A percentile compares a stretch with the other conserved stretches of the same genome.
phyloP scores from a whole-genome alignment of 768 basidiomycete species.

The Chlorophyllum brunneum region DNA sequence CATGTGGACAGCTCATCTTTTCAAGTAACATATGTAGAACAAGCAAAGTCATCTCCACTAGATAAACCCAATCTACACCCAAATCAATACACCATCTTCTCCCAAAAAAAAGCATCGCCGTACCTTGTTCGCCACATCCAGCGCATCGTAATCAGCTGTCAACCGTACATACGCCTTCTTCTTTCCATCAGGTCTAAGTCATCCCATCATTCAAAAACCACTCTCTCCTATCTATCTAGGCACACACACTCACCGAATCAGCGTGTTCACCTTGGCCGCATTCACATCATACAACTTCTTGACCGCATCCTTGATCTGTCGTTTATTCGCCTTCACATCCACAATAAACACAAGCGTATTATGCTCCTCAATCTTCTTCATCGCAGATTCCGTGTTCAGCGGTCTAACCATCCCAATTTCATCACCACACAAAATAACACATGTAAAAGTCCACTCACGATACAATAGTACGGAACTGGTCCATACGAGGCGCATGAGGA shows the following conservation, averaged over 20 bases:
- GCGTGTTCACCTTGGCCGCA: constrained; percentile 94
- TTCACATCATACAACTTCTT: constrained; percentile 99
- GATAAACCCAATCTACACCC: constrained; percentile 85
- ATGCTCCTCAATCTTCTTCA: constrained; percentile 99
- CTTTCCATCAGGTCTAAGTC: constrained; percentile 85
- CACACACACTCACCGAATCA: constrained; percentile 73
- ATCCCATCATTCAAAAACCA: background rate
- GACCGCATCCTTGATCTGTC: constrained; percentile 98
- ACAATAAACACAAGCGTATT: constrained; percentile 99
- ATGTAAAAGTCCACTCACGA: constrained; percentile 47
- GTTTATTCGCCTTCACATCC: constrained; percentile 93
- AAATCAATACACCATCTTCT: background rate
- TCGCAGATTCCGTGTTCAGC: constrained; percentile 93
- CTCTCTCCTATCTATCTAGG: constrained; percentile 2
- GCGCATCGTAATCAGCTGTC: constrained; percentile 91
- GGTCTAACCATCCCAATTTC: constrained; percentile 42
- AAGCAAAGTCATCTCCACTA: constrained; percentile 28
- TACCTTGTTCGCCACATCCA: constrained; percentile 98
- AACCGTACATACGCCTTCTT: constrained; percentile 99
- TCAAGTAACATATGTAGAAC: background rate
- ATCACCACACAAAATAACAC: background rate
- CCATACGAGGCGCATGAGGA: constrained; percentile 91
- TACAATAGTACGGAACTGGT: constrained; percentile 92
- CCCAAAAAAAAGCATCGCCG: constrained; percentile 5
- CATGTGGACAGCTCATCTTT: background rate